Evolutionary conservation across 768 basidiomycete species (phyloP), one percentile per base, ranked within the genome.

Genomic region (Sistotremastrum niveocremeum): DNA sequence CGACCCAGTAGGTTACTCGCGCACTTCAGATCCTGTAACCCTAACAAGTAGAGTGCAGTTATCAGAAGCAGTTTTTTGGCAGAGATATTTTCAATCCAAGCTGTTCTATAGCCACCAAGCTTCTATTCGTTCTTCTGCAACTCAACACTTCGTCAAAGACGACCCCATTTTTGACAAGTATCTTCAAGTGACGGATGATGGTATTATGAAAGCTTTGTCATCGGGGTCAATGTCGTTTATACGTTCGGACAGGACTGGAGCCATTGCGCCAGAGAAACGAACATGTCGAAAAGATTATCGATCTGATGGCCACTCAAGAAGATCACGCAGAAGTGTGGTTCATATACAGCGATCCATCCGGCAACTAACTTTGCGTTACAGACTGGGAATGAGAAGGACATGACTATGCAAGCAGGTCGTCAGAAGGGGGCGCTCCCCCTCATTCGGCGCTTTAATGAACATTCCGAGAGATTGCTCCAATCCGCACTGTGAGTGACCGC

Each of bases 391-490:
- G 77, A 81, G 52, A 80, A 74, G 59, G 95, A 99, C 55, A 59
- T 86, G 28, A 98, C 95, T 1, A 99, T 98, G 95, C 88, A 88
- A 59, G 79, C 94, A 9, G 95, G 95, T 10, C 75, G 82, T 56
- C 85, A 95, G 60, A 73, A 79, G 42, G 83, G 81, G 34, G 84
- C 87, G 8, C 63, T 99, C 28, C 95, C 95, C 0, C 71, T 98
- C 41, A 98, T 99, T 52, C 74, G 94, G 42, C 86, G 93, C 59
- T 98, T 99, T 65, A 99, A 98, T 56, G 90, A 97, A 57, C 95
- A 99, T 61, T 95, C 90, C 1, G 89, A 94, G 54, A 67, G 90
- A 52, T 66, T 97, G 7, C 66, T 98, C 9, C 81, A 84, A 48
- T 79, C 86, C 38, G 81, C 84, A 4, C 56, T 88, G 85, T 84